phyloP scores from a whole-genome alignment of 306 rosid genomes.

The Pterocarpus macrocarpus region DNA sequence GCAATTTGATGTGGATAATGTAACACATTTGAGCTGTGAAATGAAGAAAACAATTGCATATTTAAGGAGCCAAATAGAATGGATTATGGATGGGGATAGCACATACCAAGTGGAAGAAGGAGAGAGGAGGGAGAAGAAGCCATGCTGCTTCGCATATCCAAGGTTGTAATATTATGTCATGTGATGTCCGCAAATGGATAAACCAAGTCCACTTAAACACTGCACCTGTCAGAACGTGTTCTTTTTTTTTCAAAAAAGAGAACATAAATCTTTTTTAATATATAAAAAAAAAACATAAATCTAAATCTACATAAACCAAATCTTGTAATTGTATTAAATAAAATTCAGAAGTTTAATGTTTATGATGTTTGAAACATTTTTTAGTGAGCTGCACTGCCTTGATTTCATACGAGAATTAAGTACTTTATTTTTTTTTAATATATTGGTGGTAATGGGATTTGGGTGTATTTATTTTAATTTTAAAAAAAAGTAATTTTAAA shows the following conservation, averaged over 20 bases:
- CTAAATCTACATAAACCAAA: too few relatives aligned
- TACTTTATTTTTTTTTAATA: too few relatives aligned
- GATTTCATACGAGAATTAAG: too few relatives aligned
- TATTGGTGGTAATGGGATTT: too few relatives aligned
- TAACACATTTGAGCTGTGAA: neutral
- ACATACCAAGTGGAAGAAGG: conserved; percentile 69
- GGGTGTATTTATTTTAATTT: too few relatives aligned
- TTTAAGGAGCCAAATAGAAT: neutral
- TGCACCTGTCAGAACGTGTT: neutral
- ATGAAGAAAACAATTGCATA: conserved; percentile 11
- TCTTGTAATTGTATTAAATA: neutral
- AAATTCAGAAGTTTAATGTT: too few relatives aligned
- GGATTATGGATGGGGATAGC: neutral
- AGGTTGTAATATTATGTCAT: conserved; percentile 9
- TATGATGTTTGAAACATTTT: too few relatives aligned
- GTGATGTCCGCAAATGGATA: conserved; percentile 64
- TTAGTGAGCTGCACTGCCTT: too few relatives aligned
- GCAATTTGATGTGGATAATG: neutral
- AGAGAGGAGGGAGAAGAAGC: conserved; percentile 64
- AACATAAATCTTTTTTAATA: too few relatives aligned
- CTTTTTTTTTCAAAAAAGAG: too few relatives aligned
- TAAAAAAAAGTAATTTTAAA: too few relatives aligned
- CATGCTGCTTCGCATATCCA: conserved; percentile 47
- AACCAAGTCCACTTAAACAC: conserved; percentile 57
- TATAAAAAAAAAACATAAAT: too few relatives aligned